Evolutionary conservation across 495 filamentous ascomycete genomes (phyloP), one percentile per base, ranked within the genome.

Genomic region (Parathielavia hyrcaniae): DNA sequence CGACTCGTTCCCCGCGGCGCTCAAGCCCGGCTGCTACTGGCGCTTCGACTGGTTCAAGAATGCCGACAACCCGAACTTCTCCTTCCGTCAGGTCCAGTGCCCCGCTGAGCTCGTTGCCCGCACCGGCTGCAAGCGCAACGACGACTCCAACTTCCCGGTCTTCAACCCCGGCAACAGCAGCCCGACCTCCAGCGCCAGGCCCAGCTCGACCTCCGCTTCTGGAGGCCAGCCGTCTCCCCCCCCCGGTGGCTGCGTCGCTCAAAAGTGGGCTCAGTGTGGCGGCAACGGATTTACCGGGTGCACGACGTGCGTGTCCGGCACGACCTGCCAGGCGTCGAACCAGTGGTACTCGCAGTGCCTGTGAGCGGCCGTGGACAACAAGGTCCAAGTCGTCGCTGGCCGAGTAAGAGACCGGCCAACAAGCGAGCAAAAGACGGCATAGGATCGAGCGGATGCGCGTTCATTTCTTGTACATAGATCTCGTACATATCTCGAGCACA

Each of bases 31-130:
- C 30, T 84, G 81, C 70, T 64, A 75, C 48, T 84, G 78, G 74
- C 77, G 81, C 60, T 84, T 83, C 66, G 78, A 82, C 66, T 84
- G 78, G 78, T 81, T 83, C 67, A 50, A 73, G 59, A 75, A 75
- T 58, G 72, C 78, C 53, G 78, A 82, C 67, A 83, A 84, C 68
- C 81, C 81, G 39, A 64, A 54, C 50, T 76, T 83, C 57, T 74
- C 63, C 48, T 84, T 76, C 69, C 64, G 70, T 58, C 61, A 77
- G 59, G 79, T 85, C 39, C 74, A 78, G 38, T 83, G 81, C 70
- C 81, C 81, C 8, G 68, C 74, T 55, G 75, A 67, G 61, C 59
- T 83, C 34, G 76, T 77, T 16, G 76, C 75, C 49, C 74, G 71
- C 63, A 74, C 76, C n/a, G 77, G 78, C 23, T 83, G 80, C 65